These are phyloP conservation scores for Arthroderma uncinatum DNA, from an alignment of 2,329 filamentous ascomycete species.

Conservation along the genomic window DNA sequence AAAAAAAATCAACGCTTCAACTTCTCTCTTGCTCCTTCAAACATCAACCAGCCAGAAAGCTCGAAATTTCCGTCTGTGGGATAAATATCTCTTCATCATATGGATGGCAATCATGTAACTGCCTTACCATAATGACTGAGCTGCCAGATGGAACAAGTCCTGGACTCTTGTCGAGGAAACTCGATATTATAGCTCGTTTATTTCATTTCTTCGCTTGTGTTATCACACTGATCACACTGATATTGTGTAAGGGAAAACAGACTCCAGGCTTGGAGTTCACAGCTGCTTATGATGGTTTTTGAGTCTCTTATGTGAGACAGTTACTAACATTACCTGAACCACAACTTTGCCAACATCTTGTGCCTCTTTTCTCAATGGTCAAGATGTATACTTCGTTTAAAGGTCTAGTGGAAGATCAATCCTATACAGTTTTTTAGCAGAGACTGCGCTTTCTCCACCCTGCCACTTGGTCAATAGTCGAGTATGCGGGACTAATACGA, in stretches of 20 bases:
- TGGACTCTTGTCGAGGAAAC: background rate
- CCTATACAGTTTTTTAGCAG: constrained; percentile 39
- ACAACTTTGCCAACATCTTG: constrained; percentile 30
- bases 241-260: too few relatives aligned
- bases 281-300: background rate
- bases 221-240: too few relatives aligned
- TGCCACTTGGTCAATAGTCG: constrained; percentile 30
- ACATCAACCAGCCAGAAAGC: background rate
- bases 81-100: too few relatives aligned
- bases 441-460: constrained; percentile 41
- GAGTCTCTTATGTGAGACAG: background rate
- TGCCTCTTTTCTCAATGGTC: constrained; percentile 23
- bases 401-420: constrained; percentile 38
- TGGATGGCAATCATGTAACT: background rate
- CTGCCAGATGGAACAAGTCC: background rate
- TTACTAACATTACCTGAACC: constrained; percentile 13
- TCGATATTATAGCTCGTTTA: background rate
- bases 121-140: background rate
- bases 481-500: constrained; percentile 36
- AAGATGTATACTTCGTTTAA: constrained; percentile 33
- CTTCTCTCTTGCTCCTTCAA: background rate
- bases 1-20: background rate
- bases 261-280: background rate
- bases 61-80: background rate
- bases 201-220: too few relatives aligned